Evolutionary conservation across 2,329 filamentous ascomycete species (phyloP).

Genomic region (Neopestalotiopsis clavispora): DNA sequence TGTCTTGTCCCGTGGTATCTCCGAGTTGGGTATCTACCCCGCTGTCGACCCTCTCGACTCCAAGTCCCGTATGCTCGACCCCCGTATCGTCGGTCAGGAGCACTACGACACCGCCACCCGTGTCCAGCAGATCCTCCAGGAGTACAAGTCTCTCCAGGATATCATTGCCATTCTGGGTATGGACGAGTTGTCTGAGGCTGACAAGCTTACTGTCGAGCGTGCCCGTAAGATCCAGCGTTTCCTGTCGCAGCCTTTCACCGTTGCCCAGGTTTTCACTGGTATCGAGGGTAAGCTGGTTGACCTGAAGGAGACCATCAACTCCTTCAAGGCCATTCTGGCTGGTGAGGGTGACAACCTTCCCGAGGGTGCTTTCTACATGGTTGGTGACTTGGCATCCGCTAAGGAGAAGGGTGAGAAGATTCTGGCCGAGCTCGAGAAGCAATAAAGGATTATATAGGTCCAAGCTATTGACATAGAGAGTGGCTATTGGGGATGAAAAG

Average conservation of each 20-base stretch:
- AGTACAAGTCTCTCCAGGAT: constrained; percentile 99
- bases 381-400: constrained; percentile 92
- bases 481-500: constrained; percentile 34
- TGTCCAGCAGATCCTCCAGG: constrained; percentile 99
- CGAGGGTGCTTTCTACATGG: constrained; percentile 97
- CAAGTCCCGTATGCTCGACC: constrained; percentile 99
- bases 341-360: constrained; percentile 96
- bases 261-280: constrained; percentile 80
- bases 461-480: constrained; percentile 35
- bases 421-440: constrained; percentile 86
- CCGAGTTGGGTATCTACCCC: constrained; percentile 99
- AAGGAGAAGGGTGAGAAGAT: constrained; percentile 99
- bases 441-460: constrained; percentile 41
- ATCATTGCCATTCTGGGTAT: constrained; percentile 99
- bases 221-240: constrained; percentile 99
- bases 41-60: constrained; percentile 99
- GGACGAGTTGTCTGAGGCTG: constrained; percentile 98
- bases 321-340: constrained; percentile 95
- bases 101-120: constrained; percentile 95
- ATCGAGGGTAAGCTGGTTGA: constrained; percentile 98
- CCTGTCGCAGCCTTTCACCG: constrained; percentile 98
- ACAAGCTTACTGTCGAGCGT: constrained; percentile 99
- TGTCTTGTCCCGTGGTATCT: constrained; percentile 99
- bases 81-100: constrained; percentile 96
- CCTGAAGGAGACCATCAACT: constrained; percentile 96